A percentile compares a stretch with the other conserved stretches of the same genome.
Evolutionary conservation across 2,329 filamentous ascomycete species (phyloP).

Genomic region (Alternaria incomplexa): DNA sequence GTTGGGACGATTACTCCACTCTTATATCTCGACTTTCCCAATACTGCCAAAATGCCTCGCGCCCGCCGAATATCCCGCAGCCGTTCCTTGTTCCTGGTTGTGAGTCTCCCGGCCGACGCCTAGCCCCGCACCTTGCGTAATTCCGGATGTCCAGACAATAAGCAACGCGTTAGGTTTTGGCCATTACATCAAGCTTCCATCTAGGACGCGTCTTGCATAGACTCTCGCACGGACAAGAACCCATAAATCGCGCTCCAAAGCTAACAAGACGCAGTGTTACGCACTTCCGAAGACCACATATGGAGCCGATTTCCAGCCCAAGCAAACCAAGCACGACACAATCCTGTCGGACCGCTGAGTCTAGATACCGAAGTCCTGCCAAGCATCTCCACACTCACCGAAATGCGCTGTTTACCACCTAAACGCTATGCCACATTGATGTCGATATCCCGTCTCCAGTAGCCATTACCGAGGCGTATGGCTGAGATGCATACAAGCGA

Average conservation of each 20-base stretch:
- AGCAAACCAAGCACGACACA: background rate
- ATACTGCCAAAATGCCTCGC: conserved; percentile 15
- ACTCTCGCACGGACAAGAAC: background rate
- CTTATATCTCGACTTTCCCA: conserved; percentile 13
- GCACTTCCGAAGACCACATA: background rate
- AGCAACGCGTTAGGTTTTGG: background rate
- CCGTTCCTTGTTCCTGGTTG: background rate
- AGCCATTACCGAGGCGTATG: conserved; percentile 12
- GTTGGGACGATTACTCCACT: conserved; percentile 13
- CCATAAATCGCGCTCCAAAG: background rate
- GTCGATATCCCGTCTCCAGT: conserved; percentile 8
- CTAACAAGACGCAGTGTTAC: conserved; percentile 2
- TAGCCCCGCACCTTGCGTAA: conserved; percentile 7
- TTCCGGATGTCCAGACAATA: background rate
- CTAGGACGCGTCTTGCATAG: background rate
- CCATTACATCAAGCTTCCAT: conserved; percentile 1
- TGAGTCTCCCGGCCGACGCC: conserved; percentile 1
- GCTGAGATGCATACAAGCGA: conserved; percentile 14
- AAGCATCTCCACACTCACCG: conserved; percentile 13
- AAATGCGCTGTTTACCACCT: conserved; percentile 4
- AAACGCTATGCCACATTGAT: conserved; percentile 16
- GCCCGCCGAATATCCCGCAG: conserved; percentile 8
- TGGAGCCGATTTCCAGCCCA: background rate
- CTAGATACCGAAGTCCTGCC: conserved; percentile 10
- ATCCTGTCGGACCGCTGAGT: conserved; percentile 7